Conservation (phyloP, 192 early-diverging fungal genomes). For the Ramicandelaber brevisporus region DNA sequence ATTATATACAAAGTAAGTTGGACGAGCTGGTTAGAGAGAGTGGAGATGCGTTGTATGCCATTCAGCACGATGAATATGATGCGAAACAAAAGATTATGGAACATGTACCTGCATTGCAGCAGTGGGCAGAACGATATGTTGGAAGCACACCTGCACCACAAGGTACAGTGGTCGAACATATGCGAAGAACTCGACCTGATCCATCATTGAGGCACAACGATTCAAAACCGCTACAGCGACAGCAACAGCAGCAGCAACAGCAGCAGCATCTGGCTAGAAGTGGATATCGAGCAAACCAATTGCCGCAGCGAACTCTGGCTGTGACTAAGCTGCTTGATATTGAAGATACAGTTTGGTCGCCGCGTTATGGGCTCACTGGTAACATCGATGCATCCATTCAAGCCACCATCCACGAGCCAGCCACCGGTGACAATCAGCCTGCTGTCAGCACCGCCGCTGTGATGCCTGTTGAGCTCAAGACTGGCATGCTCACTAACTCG, state of each 20-base stretch:
- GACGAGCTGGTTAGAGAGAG: slow-evolving; percentile 18
- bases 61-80: slow-evolving; percentile 28
- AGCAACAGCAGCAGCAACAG: background rate
- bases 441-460: slow-evolving; percentile 7
- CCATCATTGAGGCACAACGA: slow-evolving; percentile 1
- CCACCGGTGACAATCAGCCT: too few relatives aligned
- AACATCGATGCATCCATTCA: slow-evolving; percentile 60
- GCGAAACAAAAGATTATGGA: slow-evolving; percentile 20
- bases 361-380: slow-evolving; percentile 78
- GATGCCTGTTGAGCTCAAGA: slow-evolving; percentile 70
- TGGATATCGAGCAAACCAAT: background rate
- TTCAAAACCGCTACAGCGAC: slow-evolving; percentile 1
- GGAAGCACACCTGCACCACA: slow-evolving; percentile 3
- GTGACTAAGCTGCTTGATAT: slow-evolving; percentile 55
- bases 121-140: slow-evolving; percentile 22
- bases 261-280: background rate
- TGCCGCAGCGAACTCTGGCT: slow-evolving; percentile 13
- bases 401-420: slow-evolving; percentile 4
- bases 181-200: slow-evolving; percentile 1
- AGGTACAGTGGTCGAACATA: slow-evolving; percentile 5
- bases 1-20: slow-evolving; percentile 17
- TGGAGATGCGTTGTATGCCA: slow-evolving; percentile 42
- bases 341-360: slow-evolving; percentile 82
- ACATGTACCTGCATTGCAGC: slow-evolving; percentile 19
- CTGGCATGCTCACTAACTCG: slow-evolving; percentile 31